Base-by-base conservation (phyloP, 192 early-diverging fungal species). In the Umbelopsis vinacea region DNA sequence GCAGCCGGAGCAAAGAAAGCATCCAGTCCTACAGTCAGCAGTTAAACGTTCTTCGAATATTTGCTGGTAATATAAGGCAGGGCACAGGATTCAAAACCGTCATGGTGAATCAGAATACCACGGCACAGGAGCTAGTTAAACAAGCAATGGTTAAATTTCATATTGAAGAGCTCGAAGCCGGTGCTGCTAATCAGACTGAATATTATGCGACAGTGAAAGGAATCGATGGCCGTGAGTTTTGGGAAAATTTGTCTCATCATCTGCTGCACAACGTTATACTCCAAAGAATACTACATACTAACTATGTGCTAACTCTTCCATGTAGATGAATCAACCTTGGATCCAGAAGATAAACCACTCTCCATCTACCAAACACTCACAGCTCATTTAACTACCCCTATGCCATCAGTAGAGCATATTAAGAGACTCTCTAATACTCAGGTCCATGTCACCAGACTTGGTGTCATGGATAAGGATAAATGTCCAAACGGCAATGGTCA, bases 31-130 rank as follows among this genome's bases (percentile, higher is more conserved):
- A 11, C 15, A 68, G 68, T 9, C 68, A 70, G 19, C 78, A 83
- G 22, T 72, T 82, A 45, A 76, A 69, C 11, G 74, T 80, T 5
- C 60, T 87, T 23, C 81, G 82, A 2, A 80, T 88, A 10, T 85
- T 82, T 74, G 76, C 83, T 0, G 87, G 87, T 23, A 85, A 88
- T 45, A 83, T 86, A 23, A 78, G 79, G 19, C 77, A 80, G 72
- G 82, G 80, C 14, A 75, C 76, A 5, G 76, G 78, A 4, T 86
- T 81, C 57, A 85, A 86, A 70, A 81, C 80, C 19, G 77, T 85
- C 12, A 68, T 80, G 40, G 77, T 88, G 11, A 71, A 23, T n/a
- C 45, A 69, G 12, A 52, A 70, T 1, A 85, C 82, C 9, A 77
- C 75, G 6, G 78, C 85, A 1, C 67, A 73, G 0, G 85, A 83